Evolutionary conservation across 257 asterid species (phyloP), one percentile per base, ranked within the genome.

Genomic region (Ilex aquifolium): DNA sequence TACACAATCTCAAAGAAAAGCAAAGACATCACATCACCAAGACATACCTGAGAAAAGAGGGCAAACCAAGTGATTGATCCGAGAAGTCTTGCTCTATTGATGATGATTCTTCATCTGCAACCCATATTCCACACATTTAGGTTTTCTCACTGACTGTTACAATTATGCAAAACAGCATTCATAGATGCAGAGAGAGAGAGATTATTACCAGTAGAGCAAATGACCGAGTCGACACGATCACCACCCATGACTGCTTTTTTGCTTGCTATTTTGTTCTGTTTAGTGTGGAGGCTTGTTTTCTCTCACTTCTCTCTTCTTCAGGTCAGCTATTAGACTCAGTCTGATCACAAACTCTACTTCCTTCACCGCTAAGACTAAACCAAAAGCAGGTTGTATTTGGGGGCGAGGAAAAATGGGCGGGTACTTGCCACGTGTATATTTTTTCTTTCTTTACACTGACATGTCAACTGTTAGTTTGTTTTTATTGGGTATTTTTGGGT

Each of bases 241-340:
- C 95, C 89, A 59, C 91, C 95, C 95, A 86, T 86, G 56, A 56
- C 49, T 39, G 59, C 60, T 32, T 36, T 21, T 61, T 27, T 32
- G 31, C 4, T 52, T 59, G 56, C 66, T 65, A 15, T 32, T 57
- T 29, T 29, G 55, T 65, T 61, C 8, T 4, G 42, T 36, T 1
- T 36, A 36, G 42, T 36, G 42, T 36, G 2, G 27, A 21, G 0
- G 27, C 27, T 21, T 21, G 27, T 21, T 21, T 21, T 21, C 27
- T 21, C 27, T 21, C 27, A 21, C 27, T 21, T 21, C 27, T 21
- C 27, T 21, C 27, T 21, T 21, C 27, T 21, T 21, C 27, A 21
- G 42, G 42, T 4, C 42, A 4, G 8, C 2, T 1, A 36, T 4
- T 36, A 36, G 42, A 36, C 42, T 36, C 7, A 4, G 42, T 36